Evolutionary conservation across 2,329 filamentous ascomycete genomes (phyloP).

Genomic region (Colletotrichum sp.): DNA sequence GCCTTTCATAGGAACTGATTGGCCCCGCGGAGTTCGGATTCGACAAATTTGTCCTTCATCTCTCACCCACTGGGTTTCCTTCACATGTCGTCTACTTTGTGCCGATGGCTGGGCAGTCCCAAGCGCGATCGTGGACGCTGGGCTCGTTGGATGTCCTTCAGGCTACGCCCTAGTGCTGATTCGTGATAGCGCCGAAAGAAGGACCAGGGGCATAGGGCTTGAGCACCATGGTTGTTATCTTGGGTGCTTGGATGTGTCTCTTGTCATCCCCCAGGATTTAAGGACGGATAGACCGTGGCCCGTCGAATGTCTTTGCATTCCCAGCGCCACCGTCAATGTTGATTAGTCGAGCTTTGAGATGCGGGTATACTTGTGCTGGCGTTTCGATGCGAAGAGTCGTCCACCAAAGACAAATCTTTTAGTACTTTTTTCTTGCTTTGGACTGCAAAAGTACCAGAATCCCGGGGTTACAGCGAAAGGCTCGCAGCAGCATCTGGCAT

Average conservation of each 20-base stretch:
- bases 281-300: not conserved
- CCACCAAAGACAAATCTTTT: not conserved
- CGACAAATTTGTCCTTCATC: not conserved
- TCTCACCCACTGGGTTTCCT: not conserved
- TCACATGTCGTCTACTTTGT: not conserved
- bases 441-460: not conserved
- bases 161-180: not conserved
- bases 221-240: not conserved
- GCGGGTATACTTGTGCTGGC: not conserved
- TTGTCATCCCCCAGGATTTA: not conserved
- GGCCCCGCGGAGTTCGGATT: not conserved
- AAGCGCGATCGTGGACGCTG: not conserved
- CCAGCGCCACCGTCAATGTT: not conserved
- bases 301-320: not conserved
- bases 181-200: not conserved
- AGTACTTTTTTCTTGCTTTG: not conserved
- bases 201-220: conserved; percentile 10
- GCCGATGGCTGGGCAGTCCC: not conserved
- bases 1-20: not conserved
- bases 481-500: not conserved
- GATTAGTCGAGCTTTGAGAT: not conserved
- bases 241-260: not conserved
- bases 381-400: not conserved
- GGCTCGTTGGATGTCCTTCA: not conserved
- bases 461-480: not conserved